phyloP scores from a whole-genome alignment of 1,139 yeast species.

The Pichia sp. region DNA sequence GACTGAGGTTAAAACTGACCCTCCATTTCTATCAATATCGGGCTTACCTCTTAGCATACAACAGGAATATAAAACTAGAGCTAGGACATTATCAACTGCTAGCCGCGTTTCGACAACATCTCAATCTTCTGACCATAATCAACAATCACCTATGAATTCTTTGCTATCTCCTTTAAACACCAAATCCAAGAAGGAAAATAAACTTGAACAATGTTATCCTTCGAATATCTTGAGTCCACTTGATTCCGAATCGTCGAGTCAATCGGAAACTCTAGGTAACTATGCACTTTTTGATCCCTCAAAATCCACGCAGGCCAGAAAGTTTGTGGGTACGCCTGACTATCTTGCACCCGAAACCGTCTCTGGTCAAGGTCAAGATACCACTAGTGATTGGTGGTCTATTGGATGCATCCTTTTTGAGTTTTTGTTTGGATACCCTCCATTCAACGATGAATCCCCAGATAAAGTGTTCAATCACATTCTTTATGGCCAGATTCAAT shows the following conservation, averaged over 20 bases:
- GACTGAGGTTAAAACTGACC: not conserved
- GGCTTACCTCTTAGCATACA: slow-evolving; percentile 35
- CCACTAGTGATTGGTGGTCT: slow-evolving; percentile 98
- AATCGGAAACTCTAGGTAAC: slow-evolving; percentile 20
- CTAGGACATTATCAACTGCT: slow-evolving; percentile 21
- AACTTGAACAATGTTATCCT: slow-evolving; percentile 40
- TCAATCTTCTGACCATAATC: slow-evolving; percentile 48
- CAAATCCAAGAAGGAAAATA: not conserved
- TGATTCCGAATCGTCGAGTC: slow-evolving; percentile 4
- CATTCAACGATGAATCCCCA: slow-evolving; percentile 82
- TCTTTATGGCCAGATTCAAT: slow-evolving; percentile 62
- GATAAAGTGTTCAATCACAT: slow-evolving; percentile 79
- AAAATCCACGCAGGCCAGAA: slow-evolving; percentile 38
- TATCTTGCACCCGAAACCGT: slow-evolving; percentile 97
- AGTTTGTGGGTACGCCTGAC: slow-evolving; percentile 96
- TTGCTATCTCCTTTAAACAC: slow-evolving; percentile 34
- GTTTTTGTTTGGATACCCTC: slow-evolving; percentile 88
- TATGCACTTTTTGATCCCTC: slow-evolving; percentile 69
- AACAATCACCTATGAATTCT: slow-evolving; percentile 18
- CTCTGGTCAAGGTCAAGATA: slow-evolving; percentile 76
- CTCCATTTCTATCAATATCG: not conserved
- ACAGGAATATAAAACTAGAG: slow-evolving; percentile 14
- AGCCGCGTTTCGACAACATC: slow-evolving; percentile 40
- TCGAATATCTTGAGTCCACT: slow-evolving; percentile 1
- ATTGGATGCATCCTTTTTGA: slow-evolving; percentile 94